Evolutionary conservation across 371 early-diverging fungal genomes (phyloP).

Genomic region (Syncephalis plumigaleata): DNA sequence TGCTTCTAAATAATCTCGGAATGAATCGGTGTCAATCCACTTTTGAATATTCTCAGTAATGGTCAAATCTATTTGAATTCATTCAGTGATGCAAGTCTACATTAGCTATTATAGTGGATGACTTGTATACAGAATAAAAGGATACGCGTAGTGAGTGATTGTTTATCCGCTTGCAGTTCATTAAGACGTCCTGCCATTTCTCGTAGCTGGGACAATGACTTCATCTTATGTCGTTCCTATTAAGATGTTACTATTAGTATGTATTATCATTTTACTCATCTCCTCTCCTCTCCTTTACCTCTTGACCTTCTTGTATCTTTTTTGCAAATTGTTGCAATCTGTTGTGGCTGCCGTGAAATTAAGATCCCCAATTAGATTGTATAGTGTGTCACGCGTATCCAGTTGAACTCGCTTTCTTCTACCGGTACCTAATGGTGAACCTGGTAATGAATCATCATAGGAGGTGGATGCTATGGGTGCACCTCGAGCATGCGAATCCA

Average conservation of each 20-base stretch:
- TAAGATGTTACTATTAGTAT: neutral
- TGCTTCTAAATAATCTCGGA: conserved; percentile 60
- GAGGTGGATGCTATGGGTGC: conserved; percentile 8
- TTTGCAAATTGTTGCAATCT: conserved; percentile 62
- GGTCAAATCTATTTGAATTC: conserved; percentile 38
- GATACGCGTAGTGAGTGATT: conserved; percentile 57
- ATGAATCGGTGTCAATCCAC: conserved; percentile 59
- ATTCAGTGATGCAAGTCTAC: neutral
- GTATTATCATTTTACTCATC: neutral
- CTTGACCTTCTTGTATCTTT: conserved; percentile 67
- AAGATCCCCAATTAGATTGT: conserved; percentile 61
- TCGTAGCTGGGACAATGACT: conserved; percentile 72
- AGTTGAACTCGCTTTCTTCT: conserved; percentile 65
- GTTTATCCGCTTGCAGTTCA: conserved; percentile 65
- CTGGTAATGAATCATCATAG: conserved; percentile 6
- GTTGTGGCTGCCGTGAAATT: conserved; percentile 80
- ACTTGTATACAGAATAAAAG: conserved; percentile 5
- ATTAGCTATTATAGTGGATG: too few species aligned
- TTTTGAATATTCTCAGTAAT: conserved; percentile 70
- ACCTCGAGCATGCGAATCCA: conserved; percentile 7
- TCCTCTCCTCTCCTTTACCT: conserved; percentile 18
- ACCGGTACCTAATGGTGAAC: conserved; percentile 10
- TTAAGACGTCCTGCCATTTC: conserved; percentile 77
- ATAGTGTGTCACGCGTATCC: conserved; percentile 61
- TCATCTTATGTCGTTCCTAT: conserved; percentile 63